Conservation (phyloP, 768 basidiomycete species). For the Mycena venus region DNA sequence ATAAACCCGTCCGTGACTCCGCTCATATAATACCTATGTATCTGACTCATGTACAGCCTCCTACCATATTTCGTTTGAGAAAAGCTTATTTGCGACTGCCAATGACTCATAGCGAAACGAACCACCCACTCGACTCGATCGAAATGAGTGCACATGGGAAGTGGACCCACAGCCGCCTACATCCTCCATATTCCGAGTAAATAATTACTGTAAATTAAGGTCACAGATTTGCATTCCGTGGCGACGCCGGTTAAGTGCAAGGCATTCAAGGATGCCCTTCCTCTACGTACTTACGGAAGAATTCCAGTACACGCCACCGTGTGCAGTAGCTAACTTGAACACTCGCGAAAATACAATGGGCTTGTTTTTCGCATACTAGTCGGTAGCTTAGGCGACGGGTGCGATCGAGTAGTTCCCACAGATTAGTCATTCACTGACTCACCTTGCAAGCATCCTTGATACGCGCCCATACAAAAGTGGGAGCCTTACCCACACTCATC, state of each 20-base stretch:
- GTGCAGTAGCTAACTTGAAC: too few species aligned
- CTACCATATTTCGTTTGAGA: background rate
- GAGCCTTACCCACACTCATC: background rate
- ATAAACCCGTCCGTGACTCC: background rate
- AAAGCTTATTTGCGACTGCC: background rate
- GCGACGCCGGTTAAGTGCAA: too few species aligned
- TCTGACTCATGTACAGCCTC: background rate
- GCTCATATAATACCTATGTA: background rate
- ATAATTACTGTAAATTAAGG: too few species aligned
- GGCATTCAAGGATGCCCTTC: too few species aligned
- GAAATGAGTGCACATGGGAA: background rate
- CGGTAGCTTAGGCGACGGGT: background rate
- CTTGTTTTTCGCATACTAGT: background rate
- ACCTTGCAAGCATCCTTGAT: background rate
- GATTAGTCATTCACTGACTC: background rate
- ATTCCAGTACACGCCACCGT: too few species aligned
- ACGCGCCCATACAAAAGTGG: background rate
- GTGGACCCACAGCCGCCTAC: background rate
- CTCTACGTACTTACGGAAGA: too few species aligned
- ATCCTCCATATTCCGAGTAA: background rate
- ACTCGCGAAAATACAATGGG: too few species aligned
- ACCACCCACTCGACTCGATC: background rate
- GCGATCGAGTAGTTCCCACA: background rate
- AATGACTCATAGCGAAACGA: background rate
- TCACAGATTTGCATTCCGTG: too few species aligned